Evolutionary conservation across 2,329 filamentous ascomycete genomes (phyloP).

Genomic region (Cladosporium sp.): DNA sequence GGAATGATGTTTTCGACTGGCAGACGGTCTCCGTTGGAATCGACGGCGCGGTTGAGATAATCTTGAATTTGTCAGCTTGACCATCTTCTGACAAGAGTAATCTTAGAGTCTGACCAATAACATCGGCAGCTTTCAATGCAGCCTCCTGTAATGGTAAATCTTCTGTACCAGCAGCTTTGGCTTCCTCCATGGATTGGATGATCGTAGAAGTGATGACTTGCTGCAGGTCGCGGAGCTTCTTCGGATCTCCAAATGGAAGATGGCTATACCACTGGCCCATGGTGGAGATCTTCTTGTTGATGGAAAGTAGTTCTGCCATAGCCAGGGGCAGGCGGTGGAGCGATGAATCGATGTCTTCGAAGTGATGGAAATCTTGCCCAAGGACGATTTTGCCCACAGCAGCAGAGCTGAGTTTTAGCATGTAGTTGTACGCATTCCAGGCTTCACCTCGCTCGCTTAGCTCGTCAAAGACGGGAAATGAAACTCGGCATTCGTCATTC

Average conservation of each 20-base stretch:
- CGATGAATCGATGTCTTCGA: constrained; percentile 40
- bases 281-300: constrained; percentile 57
- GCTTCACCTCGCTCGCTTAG: constrained; percentile 45
- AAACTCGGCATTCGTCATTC: constrained; percentile 11
- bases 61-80: constrained; percentile 35
- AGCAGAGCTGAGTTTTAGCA: constrained; percentile 46
- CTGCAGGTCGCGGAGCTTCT: constrained; percentile 35
- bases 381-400: constrained; percentile 43
- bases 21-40: constrained; percentile 53
- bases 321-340: constrained; percentile 49
- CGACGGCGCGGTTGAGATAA: constrained; percentile 51
- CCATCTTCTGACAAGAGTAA: constrained; percentile 18
- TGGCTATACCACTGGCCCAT: constrained; percentile 54
- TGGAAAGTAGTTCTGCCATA: constrained; percentile 48
- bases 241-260: constrained; percentile 56
- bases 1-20: constrained; percentile 41
- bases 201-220: constrained; percentile 25
- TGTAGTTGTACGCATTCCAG: constrained; percentile 49
- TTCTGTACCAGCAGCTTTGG: constrained; percentile 30
- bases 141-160: constrained; percentile 36
- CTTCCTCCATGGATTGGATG: constrained; percentile 37
- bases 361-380: constrained; percentile 44
- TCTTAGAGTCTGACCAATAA: constrained; percentile 2
- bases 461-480: constrained; percentile 45
- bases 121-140: constrained; percentile 30